Conservation (phyloP, 345 rosid genomes). For the Murraya koenigii region DNA sequence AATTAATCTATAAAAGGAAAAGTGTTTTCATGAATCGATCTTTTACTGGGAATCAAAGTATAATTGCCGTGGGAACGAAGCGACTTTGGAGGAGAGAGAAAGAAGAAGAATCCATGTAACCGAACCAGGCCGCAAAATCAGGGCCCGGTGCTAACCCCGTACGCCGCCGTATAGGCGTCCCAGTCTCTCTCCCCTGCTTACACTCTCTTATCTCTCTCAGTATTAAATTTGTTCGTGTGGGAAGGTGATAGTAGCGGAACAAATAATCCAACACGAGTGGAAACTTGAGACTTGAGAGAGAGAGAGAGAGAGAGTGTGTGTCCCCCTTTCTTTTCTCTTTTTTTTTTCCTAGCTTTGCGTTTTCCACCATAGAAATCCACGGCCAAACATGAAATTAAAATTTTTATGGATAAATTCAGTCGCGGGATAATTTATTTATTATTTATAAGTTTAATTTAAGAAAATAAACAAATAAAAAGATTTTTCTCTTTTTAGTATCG, state of each 20-base stretch:
- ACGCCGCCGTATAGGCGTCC: constrained; percentile 52
- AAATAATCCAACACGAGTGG: constrained; percentile 15
- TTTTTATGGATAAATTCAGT: background rate
- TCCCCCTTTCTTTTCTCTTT: background rate
- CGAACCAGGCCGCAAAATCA: constrained; percentile 33
- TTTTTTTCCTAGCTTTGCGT: constrained; percentile 28
- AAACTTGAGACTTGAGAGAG: constrained; percentile 11
- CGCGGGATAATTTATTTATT: constrained; percentile 2
- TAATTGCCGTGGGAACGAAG: constrained; percentile 52
- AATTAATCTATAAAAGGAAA: background rate
- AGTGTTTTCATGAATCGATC: constrained; percentile 21
- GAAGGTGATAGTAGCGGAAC: constrained; percentile 22
- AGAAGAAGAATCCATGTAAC: constrained; percentile 30
- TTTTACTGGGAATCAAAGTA: constrained; percentile 32
- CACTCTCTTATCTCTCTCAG: constrained; percentile 10
- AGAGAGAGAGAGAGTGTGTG: constrained; percentile 16
- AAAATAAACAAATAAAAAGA: background rate
- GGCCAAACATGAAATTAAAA: constrained; percentile 2
- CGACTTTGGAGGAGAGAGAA: constrained; percentile 29
- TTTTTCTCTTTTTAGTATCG: background rate
- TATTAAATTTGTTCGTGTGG: background rate
- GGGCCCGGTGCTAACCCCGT: constrained; percentile 41
- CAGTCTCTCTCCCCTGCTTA: constrained; percentile 10
- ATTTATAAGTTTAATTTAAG: background rate
- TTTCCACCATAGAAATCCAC: constrained; percentile 46